Conservation (phyloP, 2,329 filamentous ascomycete genomes). For the Xylaria sp. region DNA sequence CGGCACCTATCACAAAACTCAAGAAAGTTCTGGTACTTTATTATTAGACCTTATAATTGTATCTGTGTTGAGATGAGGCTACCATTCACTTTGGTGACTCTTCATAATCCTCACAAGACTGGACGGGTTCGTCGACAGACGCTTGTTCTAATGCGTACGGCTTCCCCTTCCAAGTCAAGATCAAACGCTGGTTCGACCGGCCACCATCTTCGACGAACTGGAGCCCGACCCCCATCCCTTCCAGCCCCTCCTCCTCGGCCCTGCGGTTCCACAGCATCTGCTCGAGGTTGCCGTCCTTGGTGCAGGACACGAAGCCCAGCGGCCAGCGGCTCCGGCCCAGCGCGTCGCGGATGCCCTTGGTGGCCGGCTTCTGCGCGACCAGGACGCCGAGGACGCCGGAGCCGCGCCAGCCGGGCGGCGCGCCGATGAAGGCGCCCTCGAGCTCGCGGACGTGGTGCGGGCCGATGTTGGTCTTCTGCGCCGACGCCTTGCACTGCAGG, state of each 20-base stretch:
- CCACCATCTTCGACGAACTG: slow-evolving; percentile 41
- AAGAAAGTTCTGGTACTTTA: too few species aligned
- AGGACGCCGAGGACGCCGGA: slow-evolving; percentile 70
- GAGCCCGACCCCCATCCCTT: slow-evolving; percentile 57
- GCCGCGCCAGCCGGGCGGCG: slow-evolving; percentile 73
- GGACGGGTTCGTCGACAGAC: neutral
- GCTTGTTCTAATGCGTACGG: slow-evolving; percentile 15
- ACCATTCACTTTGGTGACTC: too few species aligned
- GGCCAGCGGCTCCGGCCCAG: slow-evolving; percentile 69
- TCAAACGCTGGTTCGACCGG: slow-evolving; percentile 44
- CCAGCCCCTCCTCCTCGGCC: slow-evolving; percentile 64
- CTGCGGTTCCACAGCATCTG: slow-evolving; percentile 75
- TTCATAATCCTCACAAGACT: neutral
- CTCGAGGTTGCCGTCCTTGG: slow-evolving; percentile 57
- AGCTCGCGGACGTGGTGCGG: slow-evolving; percentile 72
- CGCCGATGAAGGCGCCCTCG: slow-evolving; percentile 75
- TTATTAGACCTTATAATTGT: too few species aligned
- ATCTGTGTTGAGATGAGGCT: too few species aligned
- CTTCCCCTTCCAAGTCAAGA: slow-evolving; percentile 56
- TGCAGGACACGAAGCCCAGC: slow-evolving; percentile 71
- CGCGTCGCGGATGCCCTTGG: slow-evolving; percentile 76
- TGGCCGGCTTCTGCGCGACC: slow-evolving; percentile 69
- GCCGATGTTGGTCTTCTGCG: slow-evolving; percentile 45
- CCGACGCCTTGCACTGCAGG: slow-evolving; percentile 70
- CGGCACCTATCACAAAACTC: too few species aligned